Percentiles rank a stretch among this genome's conserved stretches.
Conservation (phyloP, 2,329 filamentous ascomycete species). For the Venturia oleaginea region DNA sequence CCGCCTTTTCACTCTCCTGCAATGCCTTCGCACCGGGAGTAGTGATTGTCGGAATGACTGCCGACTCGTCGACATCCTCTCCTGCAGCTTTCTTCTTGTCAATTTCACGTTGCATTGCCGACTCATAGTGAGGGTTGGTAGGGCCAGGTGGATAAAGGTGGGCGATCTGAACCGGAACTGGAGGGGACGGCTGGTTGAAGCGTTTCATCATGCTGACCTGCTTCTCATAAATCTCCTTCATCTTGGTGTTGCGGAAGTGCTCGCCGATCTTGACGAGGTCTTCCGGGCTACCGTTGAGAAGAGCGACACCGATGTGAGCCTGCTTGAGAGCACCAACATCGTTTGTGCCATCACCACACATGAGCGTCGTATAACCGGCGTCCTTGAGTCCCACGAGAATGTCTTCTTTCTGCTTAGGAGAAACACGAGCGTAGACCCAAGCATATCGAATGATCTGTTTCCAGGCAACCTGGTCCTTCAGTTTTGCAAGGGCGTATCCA, state of each 20-base stretch:
- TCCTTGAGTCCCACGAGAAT: slow-evolving; percentile 95
- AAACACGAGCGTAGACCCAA: slow-evolving; percentile 98
- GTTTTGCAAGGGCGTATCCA: slow-evolving; percentile 84
- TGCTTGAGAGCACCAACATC: slow-evolving; percentile 97
- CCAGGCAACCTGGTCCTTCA: slow-evolving; percentile 68
- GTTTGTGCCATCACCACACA: slow-evolving; percentile 98
- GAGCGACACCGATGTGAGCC: slow-evolving; percentile 90
- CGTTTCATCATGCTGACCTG: slow-evolving; percentile 83
- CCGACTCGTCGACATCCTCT: not conserved
- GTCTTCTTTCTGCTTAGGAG: slow-evolving; percentile 97
- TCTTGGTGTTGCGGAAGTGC: slow-evolving; percentile 86
- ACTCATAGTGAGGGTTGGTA: slow-evolving; percentile 85
- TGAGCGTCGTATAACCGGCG: slow-evolving; percentile 93
- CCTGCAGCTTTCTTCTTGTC: slow-evolving; percentile 26
- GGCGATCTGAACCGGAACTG: slow-evolving; percentile 83
- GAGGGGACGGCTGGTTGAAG: slow-evolving; percentile 90
- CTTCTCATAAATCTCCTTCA: slow-evolving; percentile 99
- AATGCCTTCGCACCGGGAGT: slow-evolving; percentile 55
- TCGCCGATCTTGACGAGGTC: slow-evolving; percentile 88
- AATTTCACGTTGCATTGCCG: slow-evolving; percentile 81
- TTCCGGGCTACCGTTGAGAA: slow-evolving; percentile 88
- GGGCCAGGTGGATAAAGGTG: slow-evolving; percentile 90
- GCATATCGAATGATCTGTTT: slow-evolving; percentile 72
- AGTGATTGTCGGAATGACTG: slow-evolving; percentile 28
- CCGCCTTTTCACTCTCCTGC: slow-evolving; percentile 39